Evolutionary conservation across 73 alveolate genomes (phyloP), one percentile per base, ranked within the genome.

Genomic region (Stentor coeruleus): DNA sequence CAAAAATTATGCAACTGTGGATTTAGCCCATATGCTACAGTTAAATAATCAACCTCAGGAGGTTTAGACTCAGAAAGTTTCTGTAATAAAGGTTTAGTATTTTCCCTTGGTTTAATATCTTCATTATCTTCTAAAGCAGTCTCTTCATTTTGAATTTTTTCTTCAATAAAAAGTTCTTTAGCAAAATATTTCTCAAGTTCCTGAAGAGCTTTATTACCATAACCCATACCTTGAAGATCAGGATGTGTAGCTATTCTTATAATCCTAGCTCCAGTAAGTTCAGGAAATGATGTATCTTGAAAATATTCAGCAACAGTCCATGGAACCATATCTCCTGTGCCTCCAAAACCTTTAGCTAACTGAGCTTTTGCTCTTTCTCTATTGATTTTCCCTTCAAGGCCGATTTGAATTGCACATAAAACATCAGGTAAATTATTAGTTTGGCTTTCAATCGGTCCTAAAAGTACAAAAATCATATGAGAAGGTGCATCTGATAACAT

Each of bases 231-330:
- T 66, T 95, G 96, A 39, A 98, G 94, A 81, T 93, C 94, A 38
- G 99, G 99, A 82, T 98, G 99, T 26, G 99, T 97, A 33, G 99
- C 99, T 35, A 98, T 97, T 90, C 99, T 96, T 35, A 98, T 98
- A 20, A 98, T 88, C 84, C 99, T 95, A 11, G 95, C 97, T 57
- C 99, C 99, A 33, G 96, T 90, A 76, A 96, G 94, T 82, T 92
- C 86, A 3, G 97, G 99, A 86, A 97, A 97, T 82, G 91, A 91
- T 74, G 84, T 92, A 82, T 96, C 99, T 88, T 95, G 94, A 91
- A 90, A 98, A 76, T 97, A 93, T 89, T 98, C 99, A 74, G 99
- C 85, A 73, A 98, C 83, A 30, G 99, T 98, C 99, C 99, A 98
- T 15, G 99, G 99, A 58, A 97, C 93, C 86, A 96, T 85, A 91